phyloP scores from a whole-genome alignment of 1,284 basidiomycete species.

The Fomes fomentarius region DNA sequence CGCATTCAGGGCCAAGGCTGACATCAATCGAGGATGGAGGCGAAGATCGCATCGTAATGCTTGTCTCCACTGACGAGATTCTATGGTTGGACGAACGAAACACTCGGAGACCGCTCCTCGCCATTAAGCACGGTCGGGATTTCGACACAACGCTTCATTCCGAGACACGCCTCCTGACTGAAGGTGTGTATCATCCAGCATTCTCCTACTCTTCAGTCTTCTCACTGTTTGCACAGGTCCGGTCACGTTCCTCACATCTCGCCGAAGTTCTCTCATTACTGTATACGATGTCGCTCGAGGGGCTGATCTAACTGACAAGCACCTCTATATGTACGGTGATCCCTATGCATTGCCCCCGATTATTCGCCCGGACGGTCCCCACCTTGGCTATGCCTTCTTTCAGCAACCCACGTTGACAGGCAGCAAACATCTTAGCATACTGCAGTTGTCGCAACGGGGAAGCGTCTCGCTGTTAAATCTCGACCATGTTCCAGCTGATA shows the following conservation, averaged over 20 bases:
- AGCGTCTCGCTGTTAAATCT: slow-evolving; percentile 49
- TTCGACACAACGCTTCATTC: slow-evolving; percentile 59
- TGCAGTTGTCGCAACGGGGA: slow-evolving; percentile 54
- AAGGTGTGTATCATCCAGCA: slow-evolving; percentile 36
- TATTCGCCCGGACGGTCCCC: slow-evolving; percentile 32
- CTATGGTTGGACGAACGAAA: slow-evolving; percentile 71
- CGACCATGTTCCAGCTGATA: slow-evolving; percentile 18
- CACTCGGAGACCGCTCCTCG: slow-evolving; percentile 56
- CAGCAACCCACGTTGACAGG: slow-evolving; percentile 35
- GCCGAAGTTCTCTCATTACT: slow-evolving; percentile 57
- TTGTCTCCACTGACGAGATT: slow-evolving; percentile 62
- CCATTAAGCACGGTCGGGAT: slow-evolving; percentile 61
- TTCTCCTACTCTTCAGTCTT: neutral
- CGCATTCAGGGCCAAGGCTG: slow-evolving; percentile 41
- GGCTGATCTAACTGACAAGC: slow-evolving; percentile 33
- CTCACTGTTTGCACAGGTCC: slow-evolving; percentile 34
- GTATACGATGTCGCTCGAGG: slow-evolving; percentile 59
- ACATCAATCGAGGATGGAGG: slow-evolving; percentile 53
- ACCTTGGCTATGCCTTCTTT: slow-evolving; percentile 50
- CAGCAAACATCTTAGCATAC: slow-evolving; percentile 38
- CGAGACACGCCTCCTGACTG: slow-evolving; percentile 39
- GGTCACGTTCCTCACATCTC: slow-evolving; percentile 59
- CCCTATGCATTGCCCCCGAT: slow-evolving; percentile 50
- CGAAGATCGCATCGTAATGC: slow-evolving; percentile 47
- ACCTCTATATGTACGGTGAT: slow-evolving; percentile 45